Percentiles rank a stretch among this genome's conserved stretches.
Evolutionary conservation across 1,284 basidiomycete genomes (phyloP).

Genomic region (Ceratobasidium sp.): DNA sequence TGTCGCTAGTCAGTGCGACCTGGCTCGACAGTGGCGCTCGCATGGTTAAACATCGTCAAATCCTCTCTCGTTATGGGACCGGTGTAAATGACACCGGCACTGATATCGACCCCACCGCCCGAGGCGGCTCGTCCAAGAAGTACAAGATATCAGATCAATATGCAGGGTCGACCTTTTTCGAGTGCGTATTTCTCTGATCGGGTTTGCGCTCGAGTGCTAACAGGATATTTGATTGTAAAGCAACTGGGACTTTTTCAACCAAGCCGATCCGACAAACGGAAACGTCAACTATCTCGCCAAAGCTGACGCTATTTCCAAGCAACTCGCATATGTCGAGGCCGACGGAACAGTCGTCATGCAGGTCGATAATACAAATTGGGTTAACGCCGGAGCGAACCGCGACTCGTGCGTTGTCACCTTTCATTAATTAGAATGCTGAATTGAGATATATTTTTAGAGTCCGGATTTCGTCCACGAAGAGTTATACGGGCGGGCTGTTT

Average conservation of each 20-base stretch:
- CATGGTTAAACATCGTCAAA: slow-evolving; percentile 30
- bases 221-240: slow-evolving; percentile 1
- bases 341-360: slow-evolving; percentile 69
- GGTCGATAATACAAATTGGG: slow-evolving; percentile 69
- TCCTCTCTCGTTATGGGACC: background rate
- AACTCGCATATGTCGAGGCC: slow-evolving; percentile 70
- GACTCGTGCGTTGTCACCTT: slow-evolving; percentile 67
- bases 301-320: slow-evolving; percentile 62
- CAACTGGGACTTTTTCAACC: slow-evolving; percentile 71
- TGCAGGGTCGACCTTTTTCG: slow-evolving; percentile 58
- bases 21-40: background rate
- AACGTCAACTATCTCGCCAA: slow-evolving; percentile 67
- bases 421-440: background rate
- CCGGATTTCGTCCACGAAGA: slow-evolving; percentile 75
- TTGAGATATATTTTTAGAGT: slow-evolving; percentile 61
- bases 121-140: slow-evolving; percentile 23
- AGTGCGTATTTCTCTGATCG: slow-evolving; percentile 50
- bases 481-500: slow-evolving; percentile 77
- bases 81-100: background rate
- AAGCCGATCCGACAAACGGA: slow-evolving; percentile 74
- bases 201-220: slow-evolving; percentile 3
- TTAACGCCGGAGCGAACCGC: slow-evolving; percentile 68
- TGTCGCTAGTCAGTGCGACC: background rate
- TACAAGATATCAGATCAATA: slow-evolving; percentile 58
- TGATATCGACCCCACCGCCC: background rate